Percentiles rank a stretch among this genome's conserved stretches.
phyloP scores from a whole-genome alignment of 1,284 basidiomycete genomes.

The Apiotrichum laibachii region DNA sequence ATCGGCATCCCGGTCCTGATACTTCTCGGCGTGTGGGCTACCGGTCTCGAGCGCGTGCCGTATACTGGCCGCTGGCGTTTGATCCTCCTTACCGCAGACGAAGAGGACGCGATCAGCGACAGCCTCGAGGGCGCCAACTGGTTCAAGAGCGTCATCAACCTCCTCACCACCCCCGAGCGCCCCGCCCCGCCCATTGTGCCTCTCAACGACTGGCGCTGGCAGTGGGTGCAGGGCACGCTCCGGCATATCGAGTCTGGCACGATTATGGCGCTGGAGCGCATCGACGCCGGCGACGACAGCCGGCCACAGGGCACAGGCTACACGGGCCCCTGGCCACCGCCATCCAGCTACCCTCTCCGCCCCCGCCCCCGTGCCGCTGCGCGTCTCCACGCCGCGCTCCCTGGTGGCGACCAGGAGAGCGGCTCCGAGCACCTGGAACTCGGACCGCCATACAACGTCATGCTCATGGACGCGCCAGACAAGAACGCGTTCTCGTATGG shows the following conservation, averaged over 20 bases:
- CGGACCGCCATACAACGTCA: slow-evolving; percentile 79
- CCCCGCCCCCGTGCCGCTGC: slow-evolving; percentile 47
- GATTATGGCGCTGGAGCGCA: slow-evolving; percentile 12
- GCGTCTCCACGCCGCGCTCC: slow-evolving; percentile 42
- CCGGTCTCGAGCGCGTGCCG: slow-evolving; percentile 75
- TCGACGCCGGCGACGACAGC: not conserved
- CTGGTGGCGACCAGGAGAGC: slow-evolving; percentile 32
- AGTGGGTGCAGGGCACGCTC: slow-evolving; percentile 73
- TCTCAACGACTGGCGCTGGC: slow-evolving; percentile 74
- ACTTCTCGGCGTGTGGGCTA: slow-evolving; percentile 70
- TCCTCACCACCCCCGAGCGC: slow-evolving; percentile 62
- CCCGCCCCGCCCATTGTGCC: slow-evolving; percentile 64
- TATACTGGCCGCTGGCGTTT: slow-evolving; percentile 80
- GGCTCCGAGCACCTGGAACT: slow-evolving; percentile 51
- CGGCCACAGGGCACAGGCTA: not conserved
- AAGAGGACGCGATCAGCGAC: slow-evolving; percentile 76
- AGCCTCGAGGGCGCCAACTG: slow-evolving; percentile 77
- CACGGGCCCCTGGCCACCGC: slow-evolving; percentile 30
- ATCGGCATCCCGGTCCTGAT: slow-evolving; percentile 65
- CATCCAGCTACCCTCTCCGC: slow-evolving; percentile 43
- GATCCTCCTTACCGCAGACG: slow-evolving; percentile 82
- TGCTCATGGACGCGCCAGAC: slow-evolving; percentile 76
- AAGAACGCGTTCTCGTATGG: slow-evolving; percentile 87
- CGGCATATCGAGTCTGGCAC: slow-evolving; percentile 68
- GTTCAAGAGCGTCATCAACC: slow-evolving; percentile 75